Evolutionary conservation across 2,329 filamentous ascomycete species (phyloP).

Genomic region (Colletotrichum neosansevieriae): DNA sequence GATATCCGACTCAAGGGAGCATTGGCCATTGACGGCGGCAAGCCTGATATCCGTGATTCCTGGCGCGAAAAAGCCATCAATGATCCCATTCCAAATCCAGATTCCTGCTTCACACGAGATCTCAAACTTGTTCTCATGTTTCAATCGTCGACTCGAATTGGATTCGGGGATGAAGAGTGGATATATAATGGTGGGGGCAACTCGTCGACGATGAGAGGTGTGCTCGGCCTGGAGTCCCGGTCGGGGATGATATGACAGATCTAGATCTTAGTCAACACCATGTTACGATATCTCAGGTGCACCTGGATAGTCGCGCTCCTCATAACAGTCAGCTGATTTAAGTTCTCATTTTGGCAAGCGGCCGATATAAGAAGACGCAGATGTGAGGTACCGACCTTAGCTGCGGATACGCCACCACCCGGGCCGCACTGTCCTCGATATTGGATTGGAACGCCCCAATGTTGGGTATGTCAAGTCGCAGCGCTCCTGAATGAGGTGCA

Average conservation of each 20-base stretch:
- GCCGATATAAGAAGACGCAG: constrained; percentile 31
- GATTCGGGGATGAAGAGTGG: constrained; percentile 26
- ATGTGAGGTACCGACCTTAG: constrained; percentile 32
- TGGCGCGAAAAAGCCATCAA: constrained; percentile 42
- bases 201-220: constrained; percentile 32
- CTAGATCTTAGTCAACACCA: constrained; percentile 33
- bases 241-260: constrained; percentile 12
- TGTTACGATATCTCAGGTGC: constrained; percentile 28
- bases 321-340: constrained; percentile 22
- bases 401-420: constrained; percentile 37
- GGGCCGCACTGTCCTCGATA: constrained; percentile 28
- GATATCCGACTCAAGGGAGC: constrained; percentile 47
- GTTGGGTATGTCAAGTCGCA: constrained; percentile 13
- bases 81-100: constrained; percentile 43
- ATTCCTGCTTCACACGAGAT: constrained; percentile 40
- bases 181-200: constrained; percentile 30
- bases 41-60: constrained; percentile 45
- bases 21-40: constrained; percentile 40
- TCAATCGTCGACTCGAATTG: constrained; percentile 27
- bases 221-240: constrained; percentile 35
- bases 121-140: constrained; percentile 41
- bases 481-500: constrained; percentile 10
- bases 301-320: constrained; percentile 23
- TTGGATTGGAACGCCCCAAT: constrained; percentile 24
- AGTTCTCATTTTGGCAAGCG: constrained; percentile 12